Evolutionary conservation across 129 eudicot genomes (phyloP).

Genomic region (Tagetes erecta): DNA sequence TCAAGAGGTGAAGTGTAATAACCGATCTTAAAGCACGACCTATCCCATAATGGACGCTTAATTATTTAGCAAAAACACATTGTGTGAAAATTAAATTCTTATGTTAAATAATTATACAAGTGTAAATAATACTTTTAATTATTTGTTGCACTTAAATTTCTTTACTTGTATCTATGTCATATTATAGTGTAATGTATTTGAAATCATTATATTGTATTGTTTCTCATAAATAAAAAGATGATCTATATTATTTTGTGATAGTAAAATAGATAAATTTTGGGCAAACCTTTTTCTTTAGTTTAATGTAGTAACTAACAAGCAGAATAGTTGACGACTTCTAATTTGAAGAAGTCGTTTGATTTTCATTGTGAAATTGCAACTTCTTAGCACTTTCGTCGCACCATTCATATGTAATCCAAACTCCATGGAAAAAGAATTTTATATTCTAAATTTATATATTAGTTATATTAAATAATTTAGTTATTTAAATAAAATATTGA

Average conservation of each 20-base stretch:
- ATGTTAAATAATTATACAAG: too few relatives aligned
- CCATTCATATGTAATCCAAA: background rate
- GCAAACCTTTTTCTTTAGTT: background rate
- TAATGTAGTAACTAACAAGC: background rate
- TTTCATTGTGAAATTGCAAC: background rate
- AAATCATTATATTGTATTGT: background rate
- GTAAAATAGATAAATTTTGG: background rate
- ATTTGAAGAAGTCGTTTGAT: background rate
- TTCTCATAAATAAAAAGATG: background rate
- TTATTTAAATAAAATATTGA: background rate
- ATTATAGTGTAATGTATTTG: background rate
- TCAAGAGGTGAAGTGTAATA: too few relatives aligned
- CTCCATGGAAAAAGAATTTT: background rate
- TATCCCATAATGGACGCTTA: too few relatives aligned
- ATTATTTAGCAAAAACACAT: too few relatives aligned
- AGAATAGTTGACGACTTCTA: background rate
- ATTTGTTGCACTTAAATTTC: too few relatives aligned
- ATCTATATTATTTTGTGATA: too few relatives aligned
- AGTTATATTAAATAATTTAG: background rate
- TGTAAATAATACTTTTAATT: too few relatives aligned
- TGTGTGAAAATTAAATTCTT: too few relatives aligned
- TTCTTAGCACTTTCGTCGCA: conserved; percentile 15
- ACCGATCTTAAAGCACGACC: too few relatives aligned
- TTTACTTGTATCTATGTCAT: too few relatives aligned
- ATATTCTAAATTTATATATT: background rate